A percentile compares a stretch with the other conserved stretches of the same genome.
phyloP scores from a whole-genome alignment of 306 rosid genomes.

The Cicer arietinum region DNA sequence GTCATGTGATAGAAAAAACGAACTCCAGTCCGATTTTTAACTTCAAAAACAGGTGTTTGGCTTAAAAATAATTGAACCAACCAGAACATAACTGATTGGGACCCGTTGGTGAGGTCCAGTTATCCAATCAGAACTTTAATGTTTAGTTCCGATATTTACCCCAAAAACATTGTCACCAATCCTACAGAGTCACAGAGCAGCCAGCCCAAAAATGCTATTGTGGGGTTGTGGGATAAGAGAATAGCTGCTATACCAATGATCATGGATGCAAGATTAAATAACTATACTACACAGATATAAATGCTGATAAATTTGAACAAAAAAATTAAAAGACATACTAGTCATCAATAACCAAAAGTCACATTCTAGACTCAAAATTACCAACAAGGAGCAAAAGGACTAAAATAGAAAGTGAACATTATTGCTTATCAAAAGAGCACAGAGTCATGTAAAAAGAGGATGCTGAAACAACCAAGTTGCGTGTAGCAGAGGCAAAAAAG shows the following conservation, averaged over 20 bases:
- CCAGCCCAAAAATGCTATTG: neutral
- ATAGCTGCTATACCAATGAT: neutral
- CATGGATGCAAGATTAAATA: neutral
- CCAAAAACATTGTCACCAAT: neutral
- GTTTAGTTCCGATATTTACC: neutral
- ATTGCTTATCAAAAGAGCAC: neutral
- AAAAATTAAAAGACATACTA: neutral
- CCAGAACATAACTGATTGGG: neutral
- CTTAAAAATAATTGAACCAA: neutral
- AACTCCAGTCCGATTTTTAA: neutral
- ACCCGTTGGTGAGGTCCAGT: neutral
- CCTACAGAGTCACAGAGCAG: neutral
- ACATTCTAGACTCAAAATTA: neutral
- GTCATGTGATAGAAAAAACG: neutral
- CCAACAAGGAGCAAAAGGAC: neutral
- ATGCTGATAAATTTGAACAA: neutral
- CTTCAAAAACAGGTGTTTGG: neutral
- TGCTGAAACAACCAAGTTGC: neutral
- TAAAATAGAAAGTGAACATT: neutral
- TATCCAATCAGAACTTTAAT: constrained; percentile 2
- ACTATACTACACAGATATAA: neutral
- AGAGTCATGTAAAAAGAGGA: constrained; percentile 6
- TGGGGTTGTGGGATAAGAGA: neutral
- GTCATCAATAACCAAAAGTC: neutral
- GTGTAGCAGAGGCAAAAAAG: neutral